Evolutionary conservation across 2,329 filamentous ascomycete species (phyloP), one percentile per base, ranked within the genome.

Genomic region (Clarireedia monteithiana): DNA sequence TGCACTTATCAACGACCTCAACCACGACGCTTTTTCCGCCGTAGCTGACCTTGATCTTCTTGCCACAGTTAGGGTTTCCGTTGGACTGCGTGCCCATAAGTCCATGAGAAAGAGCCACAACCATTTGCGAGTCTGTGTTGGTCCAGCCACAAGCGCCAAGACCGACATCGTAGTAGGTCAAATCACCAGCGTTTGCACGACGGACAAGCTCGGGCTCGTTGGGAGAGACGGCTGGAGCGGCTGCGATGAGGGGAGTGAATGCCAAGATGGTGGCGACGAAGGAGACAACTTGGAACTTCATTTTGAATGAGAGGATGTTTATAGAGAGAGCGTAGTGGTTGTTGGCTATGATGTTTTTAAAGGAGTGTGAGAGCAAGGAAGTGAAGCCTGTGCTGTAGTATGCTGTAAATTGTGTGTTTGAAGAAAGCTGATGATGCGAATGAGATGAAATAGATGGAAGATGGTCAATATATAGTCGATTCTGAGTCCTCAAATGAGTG

Each of bases 161-260:
- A 45, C 85, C 89, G 50, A 86, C 75, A 39, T 77, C 73, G 73
- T 88, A 94, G 76, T 82, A 91, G 58, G 89, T 94, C 63, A 89
- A 77, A 50, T 91, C 80, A 58, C 88, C 89, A 0, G 67, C 67
- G 73, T 50, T 50, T 39, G n/a, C 14, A 23, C 52, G 52, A 12
- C 52, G 45, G 14, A 40, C 45, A 26, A 55, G 46, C 36, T 50
- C 45, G 14, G 36, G n/a, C 45, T 55, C 36, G 6, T 50, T 55
- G 20, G 46, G 45, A 6, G 52, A 55, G 12, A 50, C n/a, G n/a
- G 40, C 51, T 6, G 51, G 51, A 42, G 52, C 46, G n/a, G 52
- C 46, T 6, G 46, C 30, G 17, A 55, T 55, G 46, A 55, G 46
- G 12, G 52, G 36, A 24, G 52, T 17, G 10, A 55, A 55, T 17